Conservation (phyloP, 2,329 filamentous ascomycete species). For the Aspergillus unguis region DNA sequence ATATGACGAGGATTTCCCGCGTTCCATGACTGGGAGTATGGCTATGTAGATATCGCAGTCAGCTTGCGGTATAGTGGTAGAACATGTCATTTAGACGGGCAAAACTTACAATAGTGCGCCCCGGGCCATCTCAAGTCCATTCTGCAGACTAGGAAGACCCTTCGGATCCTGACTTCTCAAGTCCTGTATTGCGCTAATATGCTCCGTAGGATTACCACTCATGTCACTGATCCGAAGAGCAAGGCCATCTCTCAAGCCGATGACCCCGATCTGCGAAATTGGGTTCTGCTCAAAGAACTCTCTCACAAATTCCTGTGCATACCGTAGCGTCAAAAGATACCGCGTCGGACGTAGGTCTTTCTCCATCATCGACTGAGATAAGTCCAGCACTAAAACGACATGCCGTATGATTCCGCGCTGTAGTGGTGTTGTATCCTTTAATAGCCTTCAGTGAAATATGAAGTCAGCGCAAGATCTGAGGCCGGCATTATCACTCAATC, state of each 20-base stretch:
- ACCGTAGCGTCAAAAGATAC: conserved; percentile 76
- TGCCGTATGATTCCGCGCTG: conserved; percentile 98
- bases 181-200: conserved; percentile 70
- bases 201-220: conserved; percentile 85
- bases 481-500: not conserved
- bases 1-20: conserved; percentile 85
- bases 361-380: conserved; percentile 89
- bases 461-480: conserved; percentile 2
- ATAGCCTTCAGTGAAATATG: conserved; percentile 55
- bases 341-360: conserved; percentile 90
- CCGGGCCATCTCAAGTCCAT: conserved; percentile 91
- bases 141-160: conserved; percentile 80
- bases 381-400: conserved; percentile 82
- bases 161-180: conserved; percentile 66
- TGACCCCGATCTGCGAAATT: conserved; percentile 87
- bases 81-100: not conserved
- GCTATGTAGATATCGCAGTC: conserved; percentile 41
- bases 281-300: conserved; percentile 99
- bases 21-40: conserved; percentile 93
- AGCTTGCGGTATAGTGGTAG: not conserved
- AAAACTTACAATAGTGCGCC: conserved; percentile 73
- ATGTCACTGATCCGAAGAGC: conserved; percentile 83
- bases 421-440: conserved; percentile 90
- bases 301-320: conserved; percentile 80
- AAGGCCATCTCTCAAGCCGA: conserved; percentile 90